These are phyloP conservation scores for Boechera retrofracta DNA, from an alignment of 345 rosid species.

Conservation along the genomic window DNA sequence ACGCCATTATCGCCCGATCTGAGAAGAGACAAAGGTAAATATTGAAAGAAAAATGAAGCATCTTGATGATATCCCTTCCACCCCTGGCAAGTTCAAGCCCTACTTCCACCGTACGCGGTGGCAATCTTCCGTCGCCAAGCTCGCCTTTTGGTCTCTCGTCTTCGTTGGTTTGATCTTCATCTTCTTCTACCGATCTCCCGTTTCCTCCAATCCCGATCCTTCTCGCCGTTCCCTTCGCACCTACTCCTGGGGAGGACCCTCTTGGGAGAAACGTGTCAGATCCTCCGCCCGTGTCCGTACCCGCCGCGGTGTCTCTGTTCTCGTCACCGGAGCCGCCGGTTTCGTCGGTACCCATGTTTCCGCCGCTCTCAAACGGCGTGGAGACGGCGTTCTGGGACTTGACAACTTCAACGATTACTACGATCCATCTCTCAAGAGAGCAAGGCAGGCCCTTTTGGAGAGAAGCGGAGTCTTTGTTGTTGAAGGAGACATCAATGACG, in stretches of 20 bases:
- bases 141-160: slow-evolving; percentile 88
- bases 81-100: slow-evolving; percentile 95
- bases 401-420: slow-evolving; percentile 66
- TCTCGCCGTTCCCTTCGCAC: slow-evolving; percentile 49
- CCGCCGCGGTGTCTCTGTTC: slow-evolving; percentile 47
- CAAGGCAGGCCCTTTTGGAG: slow-evolving; percentile 49
- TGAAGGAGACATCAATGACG: slow-evolving; percentile 57
- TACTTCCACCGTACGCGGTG: slow-evolving; percentile 64
- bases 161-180: slow-evolving; percentile 73
- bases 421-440: slow-evolving; percentile 53
- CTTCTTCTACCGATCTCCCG: slow-evolving; percentile 85
- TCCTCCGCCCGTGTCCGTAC: slow-evolving; percentile 50
- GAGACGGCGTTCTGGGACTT: slow-evolving; percentile 58
- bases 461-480: slow-evolving; percentile 53
- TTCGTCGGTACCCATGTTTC: slow-evolving; percentile 64
- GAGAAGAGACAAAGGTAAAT: background rate
- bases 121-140: slow-evolving; percentile 82
- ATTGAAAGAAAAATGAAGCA: slow-evolving; percentile 36
- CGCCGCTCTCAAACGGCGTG: slow-evolving; percentile 54
- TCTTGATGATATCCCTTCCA: slow-evolving; percentile 78
- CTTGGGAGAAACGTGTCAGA: slow-evolving; percentile 50
- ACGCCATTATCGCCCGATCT: background rate
- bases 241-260: slow-evolving; percentile 45
- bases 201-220: slow-evolving; percentile 51
- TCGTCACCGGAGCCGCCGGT: slow-evolving; percentile 69